Base-by-base conservation (phyloP, 352 stramenopile genomes). In the Pythium myriotylum region DNA sequence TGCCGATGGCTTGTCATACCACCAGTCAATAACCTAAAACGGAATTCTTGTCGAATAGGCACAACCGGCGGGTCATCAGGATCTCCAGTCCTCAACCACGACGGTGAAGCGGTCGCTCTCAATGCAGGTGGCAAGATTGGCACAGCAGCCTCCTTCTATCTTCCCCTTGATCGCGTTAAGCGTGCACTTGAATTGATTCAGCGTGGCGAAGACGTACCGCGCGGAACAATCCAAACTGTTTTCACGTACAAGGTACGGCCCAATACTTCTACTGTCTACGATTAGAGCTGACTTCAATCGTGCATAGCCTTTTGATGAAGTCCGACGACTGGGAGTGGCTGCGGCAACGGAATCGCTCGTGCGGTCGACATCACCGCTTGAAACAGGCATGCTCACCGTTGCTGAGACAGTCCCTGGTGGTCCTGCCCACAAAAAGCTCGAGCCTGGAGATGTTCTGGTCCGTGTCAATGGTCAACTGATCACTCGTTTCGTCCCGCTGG, bases 371-470 rank as follows among this genome's bases (percentile, higher is more conserved):
- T 96, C 86, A 39, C 90, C 92, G 23, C 53, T 91, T 29, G 84
- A 91, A 37, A 96, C 88, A n/a, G 92, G 92, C 20, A 94, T 97
- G 83, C 73, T 98, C 39, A 94, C 90, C 2, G 92, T 97, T 1
- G 75, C 86, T 4, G 84, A 97, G 73, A 93, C 89, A 0, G 80
- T 97, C 24, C 88, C 88, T 4, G 73, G 77, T 8, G 89, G 91
- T 1, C 79, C 89, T 12, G 91, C 80, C 1, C 84, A 84, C 47
- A 81, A 76, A 17, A 88, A 92, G 27, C 65, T 98, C 9, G 80
- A 95, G 59, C 79, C 85, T n/a, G 92, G 92, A 2, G 92, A 98
- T 65, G 84, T 97, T 6, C 73, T 98, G 16, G 69, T 97, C 10
- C 74, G 81, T 14, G 74, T 97, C 13, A 96, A 96, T 41, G 87